Evolutionary conservation across 75 land plant genomes (phyloP), one percentile per base, ranked within the genome.

Genomic region (Ceratopteris richardii): DNA sequence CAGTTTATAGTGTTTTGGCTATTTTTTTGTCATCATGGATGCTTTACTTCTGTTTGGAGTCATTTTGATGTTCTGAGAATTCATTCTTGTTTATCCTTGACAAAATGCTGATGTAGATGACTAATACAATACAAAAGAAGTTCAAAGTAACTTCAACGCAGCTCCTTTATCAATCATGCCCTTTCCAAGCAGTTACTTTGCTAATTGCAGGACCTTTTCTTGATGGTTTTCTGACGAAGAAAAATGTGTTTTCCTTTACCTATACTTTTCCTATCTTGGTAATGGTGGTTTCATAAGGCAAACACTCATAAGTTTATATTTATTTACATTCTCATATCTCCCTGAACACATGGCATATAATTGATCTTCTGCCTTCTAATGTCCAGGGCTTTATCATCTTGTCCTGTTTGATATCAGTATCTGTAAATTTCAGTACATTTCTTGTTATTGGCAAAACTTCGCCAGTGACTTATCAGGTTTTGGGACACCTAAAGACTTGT

Each of bases 371-470:
- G 13, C 42, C 42, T 14, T 40, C 58, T 63, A 40, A 10, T 54
- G 29, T 11, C 39, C 6, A 94, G 98, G 61, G 77, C 54, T 94
- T 94, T 66, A 86, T 94, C 58, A 74, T 84, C 42, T 60, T 90
- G n/a, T 94, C 98, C 2, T 94, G 98, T 76, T 41, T 94, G 76
- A 94, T 94, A 26, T 90, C 98, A 4, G 91, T 94, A 19, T 83
- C 98, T 37, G 98, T 94, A 20, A 94, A 94, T 78, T 94, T 94
- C 76, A 94, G 96, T 56, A 93, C 98, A 36, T 93, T 93, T 68
- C 77, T 93, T 42, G 98, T 93, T 9, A 93, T 93, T 66, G 95
- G 98, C 42, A 93, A 93, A 77, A 93, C 98, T 29, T 89, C 98
- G 29, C 82, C 98, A 22, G 98, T 93, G 28, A 93, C 98, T 5